Percentiles rank a stretch among this genome's conserved stretches.
phyloP scores from a whole-genome alignment of 2,329 filamentous ascomycete genomes.

The Hymenoscyphus linearis region DNA sequence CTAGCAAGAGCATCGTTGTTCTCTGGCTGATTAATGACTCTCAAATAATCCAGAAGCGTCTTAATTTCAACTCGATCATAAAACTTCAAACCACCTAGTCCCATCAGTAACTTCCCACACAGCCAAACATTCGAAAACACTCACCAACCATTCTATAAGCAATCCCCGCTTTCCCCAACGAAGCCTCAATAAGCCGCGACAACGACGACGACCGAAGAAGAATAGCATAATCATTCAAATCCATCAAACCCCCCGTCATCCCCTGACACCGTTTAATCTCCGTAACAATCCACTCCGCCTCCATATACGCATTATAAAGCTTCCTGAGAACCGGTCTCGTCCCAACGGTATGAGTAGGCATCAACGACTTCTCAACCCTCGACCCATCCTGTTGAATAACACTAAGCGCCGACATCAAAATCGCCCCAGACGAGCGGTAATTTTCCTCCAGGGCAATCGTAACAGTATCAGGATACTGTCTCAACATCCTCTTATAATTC shows the following conservation, averaged over 20 bases:
- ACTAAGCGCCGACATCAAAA: slow-evolving; percentile 71
- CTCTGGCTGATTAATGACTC: slow-evolving; percentile 75
- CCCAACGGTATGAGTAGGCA: slow-evolving; percentile 75
- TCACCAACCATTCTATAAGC: slow-evolving; percentile 84
- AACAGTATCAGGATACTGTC: slow-evolving; percentile 70
- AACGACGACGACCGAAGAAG: slow-evolving; percentile 78
- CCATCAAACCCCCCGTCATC: slow-evolving; percentile 69
- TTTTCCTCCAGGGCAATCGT: slow-evolving; percentile 89
- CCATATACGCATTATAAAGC: slow-evolving; percentile 61
- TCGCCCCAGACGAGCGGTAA: slow-evolving; percentile 84
- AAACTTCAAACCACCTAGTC: slow-evolving; percentile 67
- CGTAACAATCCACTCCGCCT: slow-evolving; percentile 83
- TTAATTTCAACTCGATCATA: slow-evolving; percentile 91
- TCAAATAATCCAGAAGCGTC: slow-evolving; percentile 78
- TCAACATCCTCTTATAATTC: slow-evolving; percentile 75
- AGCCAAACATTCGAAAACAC: slow-evolving; percentile 17
- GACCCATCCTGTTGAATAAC: slow-evolving; percentile 87
- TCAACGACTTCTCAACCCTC: slow-evolving; percentile 72
- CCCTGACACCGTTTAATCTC: slow-evolving; percentile 69
- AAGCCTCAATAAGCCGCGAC: slow-evolving; percentile 80
- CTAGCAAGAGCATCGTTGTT: slow-evolving; percentile 82
- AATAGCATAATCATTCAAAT: slow-evolving; percentile 75
- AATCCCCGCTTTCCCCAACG: slow-evolving; percentile 73
- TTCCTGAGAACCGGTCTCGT: slow-evolving; percentile 75
- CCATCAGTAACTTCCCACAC: slow-evolving; percentile 12